Evolutionary conservation across 306 rosid genomes (phyloP).

Genomic region (Macrotyloma uniflorum): DNA sequence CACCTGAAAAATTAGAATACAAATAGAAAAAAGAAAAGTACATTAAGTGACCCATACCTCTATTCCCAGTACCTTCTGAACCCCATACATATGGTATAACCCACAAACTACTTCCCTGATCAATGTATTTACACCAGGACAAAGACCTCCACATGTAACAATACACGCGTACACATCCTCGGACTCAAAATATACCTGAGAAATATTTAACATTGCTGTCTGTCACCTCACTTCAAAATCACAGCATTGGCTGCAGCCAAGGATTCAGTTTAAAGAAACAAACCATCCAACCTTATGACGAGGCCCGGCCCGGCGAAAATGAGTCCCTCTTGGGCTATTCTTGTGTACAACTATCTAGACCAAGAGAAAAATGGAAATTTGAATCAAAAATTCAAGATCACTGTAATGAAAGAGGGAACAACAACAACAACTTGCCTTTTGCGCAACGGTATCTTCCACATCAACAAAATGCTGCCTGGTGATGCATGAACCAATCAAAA

Average conservation of each 20-base stretch:
- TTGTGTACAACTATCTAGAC: conserved; percentile 74
- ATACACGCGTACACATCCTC: conserved; percentile 85
- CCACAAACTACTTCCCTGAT: conserved; percentile 92
- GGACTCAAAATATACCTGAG: conserved; percentile 71
- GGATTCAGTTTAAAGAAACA: neutral
- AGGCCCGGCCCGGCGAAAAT: conserved; percentile 95
- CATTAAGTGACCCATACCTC: conserved; percentile 42
- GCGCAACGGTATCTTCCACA: conserved; percentile 66
- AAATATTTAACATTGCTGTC: conserved; percentile 9
- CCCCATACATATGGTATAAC: conserved; percentile 83
- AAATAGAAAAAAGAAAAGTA: neutral
- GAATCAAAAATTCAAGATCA: conserved; percentile 12
- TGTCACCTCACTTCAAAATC: neutral
- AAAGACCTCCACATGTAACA: conserved; percentile 95
- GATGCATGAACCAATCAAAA: conserved; percentile 22
- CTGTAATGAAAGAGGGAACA: neutral
- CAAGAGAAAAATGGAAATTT: conserved; percentile 6
- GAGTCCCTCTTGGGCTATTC: conserved; percentile 74
- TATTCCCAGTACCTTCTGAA: conserved; percentile 72
- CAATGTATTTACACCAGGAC: conserved; percentile 95
- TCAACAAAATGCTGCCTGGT: conserved; percentile 86
- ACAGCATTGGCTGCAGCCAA: neutral
- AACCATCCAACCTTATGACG: conserved; percentile 55
- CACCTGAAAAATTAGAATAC: neutral
- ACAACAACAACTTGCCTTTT: conserved; percentile 44